Evolutionary conservation across 1,139 yeast genomes (phyloP).

Genomic region (Saccharomyces hybrid): DNA sequence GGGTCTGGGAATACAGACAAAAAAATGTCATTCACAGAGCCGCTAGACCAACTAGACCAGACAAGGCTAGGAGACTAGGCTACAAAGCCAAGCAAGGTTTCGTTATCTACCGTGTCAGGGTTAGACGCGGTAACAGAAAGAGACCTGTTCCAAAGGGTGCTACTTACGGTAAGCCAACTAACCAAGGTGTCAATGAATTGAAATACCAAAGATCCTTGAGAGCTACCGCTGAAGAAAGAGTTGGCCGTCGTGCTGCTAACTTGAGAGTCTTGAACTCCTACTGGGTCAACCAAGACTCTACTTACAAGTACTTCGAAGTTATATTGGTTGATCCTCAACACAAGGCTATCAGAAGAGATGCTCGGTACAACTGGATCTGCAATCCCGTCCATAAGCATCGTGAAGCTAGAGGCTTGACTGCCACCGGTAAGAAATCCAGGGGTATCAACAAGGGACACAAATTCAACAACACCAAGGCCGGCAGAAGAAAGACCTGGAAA

Average conservation of each 20-base stretch:
- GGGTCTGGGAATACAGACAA: conserved; percentile 99
- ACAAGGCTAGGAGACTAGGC: conserved; percentile 99
- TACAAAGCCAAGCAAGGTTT: conserved; percentile 99
- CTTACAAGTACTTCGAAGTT: conserved; percentile 98
- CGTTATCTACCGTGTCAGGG: conserved; percentile 97
- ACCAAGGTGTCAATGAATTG: conserved; percentile 99
- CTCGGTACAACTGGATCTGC: conserved; percentile 98
- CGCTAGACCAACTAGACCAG: conserved; percentile 98
- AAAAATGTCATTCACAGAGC: conserved; percentile 98
- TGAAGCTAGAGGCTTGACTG: conserved; percentile 97
- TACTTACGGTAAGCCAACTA: conserved; percentile 99
- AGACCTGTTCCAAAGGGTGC: conserved; percentile 99
- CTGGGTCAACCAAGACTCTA: conserved; percentile 99
- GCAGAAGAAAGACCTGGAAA: conserved; percentile 99
- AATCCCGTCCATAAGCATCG: conserved; percentile 99
- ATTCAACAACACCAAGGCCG: conserved; percentile 96
- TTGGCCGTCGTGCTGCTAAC: conserved; percentile 98
- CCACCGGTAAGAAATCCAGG: conserved; percentile 98
- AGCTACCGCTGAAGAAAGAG: conserved; percentile 99
- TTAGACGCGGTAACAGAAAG: conserved; percentile 99
- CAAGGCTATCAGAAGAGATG: conserved; percentile 98
- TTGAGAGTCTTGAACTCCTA: conserved; percentile 98
- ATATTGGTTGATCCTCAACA: conserved; percentile 95
- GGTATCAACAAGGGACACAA: conserved; percentile 99
- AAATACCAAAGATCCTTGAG: conserved; percentile 98